Percentiles rank a stretch among this genome's conserved stretches.
Evolutionary conservation across 345 rosid species (phyloP).

Genomic region (Salix udensis): DNA sequence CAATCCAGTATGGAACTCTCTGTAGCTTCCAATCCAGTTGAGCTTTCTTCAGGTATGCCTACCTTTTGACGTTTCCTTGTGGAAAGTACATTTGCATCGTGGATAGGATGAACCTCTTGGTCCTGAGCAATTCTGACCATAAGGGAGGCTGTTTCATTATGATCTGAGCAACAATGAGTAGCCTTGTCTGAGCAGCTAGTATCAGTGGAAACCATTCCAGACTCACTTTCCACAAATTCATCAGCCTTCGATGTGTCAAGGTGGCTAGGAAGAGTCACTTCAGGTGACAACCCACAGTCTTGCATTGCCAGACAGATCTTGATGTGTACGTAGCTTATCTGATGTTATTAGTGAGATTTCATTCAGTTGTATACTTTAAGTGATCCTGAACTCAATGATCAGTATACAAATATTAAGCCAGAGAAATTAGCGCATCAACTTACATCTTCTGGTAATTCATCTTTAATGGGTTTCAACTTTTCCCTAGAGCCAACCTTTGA

Average conservation of each 20-base stretch:
- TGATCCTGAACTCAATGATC: background rate
- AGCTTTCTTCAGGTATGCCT: conserved; percentile 13
- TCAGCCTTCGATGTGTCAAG: background rate
- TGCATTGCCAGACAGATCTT: conserved; percentile 34
- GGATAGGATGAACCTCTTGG: background rate
- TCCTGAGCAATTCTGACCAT: background rate
- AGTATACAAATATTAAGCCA: background rate
- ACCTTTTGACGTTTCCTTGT: conserved; percentile 36
- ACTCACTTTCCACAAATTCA: conserved; percentile 3
- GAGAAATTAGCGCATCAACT: conserved; percentile 8
- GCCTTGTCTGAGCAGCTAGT: background rate
- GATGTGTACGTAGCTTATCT: conserved; percentile 43
- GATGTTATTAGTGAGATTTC: conserved; percentile 9
- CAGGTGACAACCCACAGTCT: conserved; percentile 24
- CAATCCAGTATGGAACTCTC: conserved; percentile 26
- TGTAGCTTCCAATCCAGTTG: conserved; percentile 18
- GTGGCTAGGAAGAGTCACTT: conserved; percentile 7
- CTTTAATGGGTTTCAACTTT: conserved; percentile 43
- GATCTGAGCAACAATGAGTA: background rate
- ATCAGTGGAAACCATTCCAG: conserved; percentile 4
- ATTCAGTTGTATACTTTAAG: background rate
- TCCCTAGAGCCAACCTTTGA: conserved; percentile 40
- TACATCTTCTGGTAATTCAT: conserved; percentile 43
- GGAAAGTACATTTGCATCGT: background rate
- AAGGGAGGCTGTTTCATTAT: background rate